phyloP scores from a whole-genome alignment of 2,329 filamentous ascomycete species.

The Neonectria hederae region DNA sequence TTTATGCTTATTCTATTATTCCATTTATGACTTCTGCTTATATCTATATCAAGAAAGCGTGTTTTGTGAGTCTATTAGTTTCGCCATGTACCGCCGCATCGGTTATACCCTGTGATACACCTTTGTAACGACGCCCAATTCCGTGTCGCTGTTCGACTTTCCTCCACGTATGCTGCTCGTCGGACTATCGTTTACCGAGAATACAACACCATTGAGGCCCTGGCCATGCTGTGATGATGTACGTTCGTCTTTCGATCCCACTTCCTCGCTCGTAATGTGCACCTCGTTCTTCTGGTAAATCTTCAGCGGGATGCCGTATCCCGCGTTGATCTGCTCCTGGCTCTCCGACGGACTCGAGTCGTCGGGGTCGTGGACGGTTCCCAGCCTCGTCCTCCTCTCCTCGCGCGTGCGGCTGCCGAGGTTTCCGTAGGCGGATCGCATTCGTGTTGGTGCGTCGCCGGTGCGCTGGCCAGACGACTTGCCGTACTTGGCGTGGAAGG shows the following conservation, averaged over 20 bases:
- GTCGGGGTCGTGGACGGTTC: conserved; percentile 26
- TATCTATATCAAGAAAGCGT: too few relatives aligned
- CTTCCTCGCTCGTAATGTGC: conserved; percentile 37
- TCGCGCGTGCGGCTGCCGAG: conserved; percentile 37
- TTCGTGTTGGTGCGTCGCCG: conserved; percentile 33
- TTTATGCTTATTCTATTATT: neutral
- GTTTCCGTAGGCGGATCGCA: conserved; percentile 38
- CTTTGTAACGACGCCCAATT: conserved; percentile 41
- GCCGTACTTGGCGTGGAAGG: conserved; percentile 40
- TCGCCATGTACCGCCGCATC: neutral
- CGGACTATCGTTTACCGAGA: conserved; percentile 5
- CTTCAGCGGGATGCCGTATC: conserved; percentile 45
- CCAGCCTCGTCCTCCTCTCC: conserved; percentile 16
- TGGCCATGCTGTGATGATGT: conserved; percentile 12
- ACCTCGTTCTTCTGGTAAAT: conserved; percentile 52
- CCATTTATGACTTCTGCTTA: neutral
- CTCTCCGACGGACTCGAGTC: conserved; percentile 45
- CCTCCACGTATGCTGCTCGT: conserved; percentile 21
- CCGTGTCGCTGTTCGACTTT: conserved; percentile 26
- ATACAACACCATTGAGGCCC: neutral
- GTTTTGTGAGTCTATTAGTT: neutral
- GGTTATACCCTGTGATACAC: conserved; percentile 37
- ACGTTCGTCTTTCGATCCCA: neutral
- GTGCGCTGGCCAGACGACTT: conserved; percentile 40
- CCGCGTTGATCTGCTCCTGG: conserved; percentile 50